Evolutionary conservation across 1,284 basidiomycete genomes (phyloP).

Genomic region (Ganoderma lucidum): DNA sequence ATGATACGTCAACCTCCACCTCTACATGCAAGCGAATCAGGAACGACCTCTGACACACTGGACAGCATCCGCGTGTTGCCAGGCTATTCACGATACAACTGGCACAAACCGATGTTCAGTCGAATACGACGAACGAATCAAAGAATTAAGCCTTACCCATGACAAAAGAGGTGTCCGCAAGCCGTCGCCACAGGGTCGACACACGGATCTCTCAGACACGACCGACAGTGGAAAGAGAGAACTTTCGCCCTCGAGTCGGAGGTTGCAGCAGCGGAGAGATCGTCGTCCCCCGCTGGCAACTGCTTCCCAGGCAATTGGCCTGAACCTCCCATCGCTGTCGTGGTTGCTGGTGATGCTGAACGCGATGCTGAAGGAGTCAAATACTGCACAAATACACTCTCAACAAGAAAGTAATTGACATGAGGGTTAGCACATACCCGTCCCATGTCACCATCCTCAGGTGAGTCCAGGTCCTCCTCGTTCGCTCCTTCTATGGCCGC

Average conservation of each 20-base stretch:
- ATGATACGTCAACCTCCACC: not conserved
- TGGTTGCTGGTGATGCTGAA: not conserved
- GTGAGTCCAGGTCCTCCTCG: not conserved
- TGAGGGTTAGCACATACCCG: not conserved
- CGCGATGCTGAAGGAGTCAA: not conserved
- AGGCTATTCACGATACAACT: conserved; percentile 8
- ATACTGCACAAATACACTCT: not conserved
- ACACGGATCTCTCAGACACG: conserved; percentile 21
- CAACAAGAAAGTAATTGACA: not conserved
- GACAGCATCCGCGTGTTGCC: not conserved
- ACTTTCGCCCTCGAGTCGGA: not conserved
- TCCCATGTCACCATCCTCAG: not conserved
- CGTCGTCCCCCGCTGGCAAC: not conserved
- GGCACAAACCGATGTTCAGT: not conserved
- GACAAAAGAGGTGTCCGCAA: conserved; percentile 17
- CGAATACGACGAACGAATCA: not conserved
- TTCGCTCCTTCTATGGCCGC: not conserved
- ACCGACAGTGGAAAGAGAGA: conserved; percentile 24
- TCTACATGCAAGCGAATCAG: conserved; percentile 4
- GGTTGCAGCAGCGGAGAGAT: not conserved
- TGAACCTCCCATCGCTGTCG: not conserved
- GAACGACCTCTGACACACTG: conserved; percentile 6
- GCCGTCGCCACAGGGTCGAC: conserved; percentile 24
- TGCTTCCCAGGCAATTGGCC: not conserved
- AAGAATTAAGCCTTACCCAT: not conserved